Evolutionary conservation across 345 rosid species (phyloP).

Genomic region (Hibiscus syriacus): DNA sequence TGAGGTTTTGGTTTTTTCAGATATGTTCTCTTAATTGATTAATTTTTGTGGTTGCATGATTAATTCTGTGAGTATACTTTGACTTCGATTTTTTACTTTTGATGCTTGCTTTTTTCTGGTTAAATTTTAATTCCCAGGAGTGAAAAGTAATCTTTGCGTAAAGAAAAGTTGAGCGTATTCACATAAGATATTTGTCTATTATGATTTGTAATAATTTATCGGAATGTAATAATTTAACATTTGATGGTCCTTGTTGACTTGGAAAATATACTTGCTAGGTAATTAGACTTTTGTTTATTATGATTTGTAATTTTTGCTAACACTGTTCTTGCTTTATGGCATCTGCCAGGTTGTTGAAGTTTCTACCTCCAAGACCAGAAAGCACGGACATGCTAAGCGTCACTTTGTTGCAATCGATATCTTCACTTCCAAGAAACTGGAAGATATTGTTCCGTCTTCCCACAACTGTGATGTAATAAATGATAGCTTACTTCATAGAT

Average conservation of each 20-base stretch:
- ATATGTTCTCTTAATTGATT: background rate
- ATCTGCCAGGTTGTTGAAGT: conserved; percentile 13
- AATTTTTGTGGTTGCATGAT: background rate
- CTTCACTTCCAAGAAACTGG: conserved; percentile 60
- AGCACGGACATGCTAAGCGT: conserved; percentile 76
- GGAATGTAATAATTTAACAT: background rate
- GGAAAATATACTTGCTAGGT: background rate
- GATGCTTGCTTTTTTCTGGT: background rate
- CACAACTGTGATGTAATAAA: conserved; percentile 51
- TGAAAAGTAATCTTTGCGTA: background rate
- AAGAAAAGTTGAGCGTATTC: background rate
- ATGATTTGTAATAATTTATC: too few relatives aligned
- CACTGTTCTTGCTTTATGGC: background rate
- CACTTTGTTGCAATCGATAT: conserved; percentile 72
- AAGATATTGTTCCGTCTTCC: conserved; percentile 69
- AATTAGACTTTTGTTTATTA: background rate
- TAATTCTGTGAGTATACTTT: background rate
- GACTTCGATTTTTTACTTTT: background rate
- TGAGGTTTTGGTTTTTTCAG: background rate
- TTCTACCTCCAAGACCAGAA: conserved; percentile 61
- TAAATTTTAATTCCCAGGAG: background rate
- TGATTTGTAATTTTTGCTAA: background rate
- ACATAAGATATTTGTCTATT: background rate
- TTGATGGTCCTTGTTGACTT: background rate
- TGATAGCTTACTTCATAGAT: background rate